Evolutionary conservation across 257 asterid genomes (phyloP).

Genomic region (Mentha longifolia): DNA sequence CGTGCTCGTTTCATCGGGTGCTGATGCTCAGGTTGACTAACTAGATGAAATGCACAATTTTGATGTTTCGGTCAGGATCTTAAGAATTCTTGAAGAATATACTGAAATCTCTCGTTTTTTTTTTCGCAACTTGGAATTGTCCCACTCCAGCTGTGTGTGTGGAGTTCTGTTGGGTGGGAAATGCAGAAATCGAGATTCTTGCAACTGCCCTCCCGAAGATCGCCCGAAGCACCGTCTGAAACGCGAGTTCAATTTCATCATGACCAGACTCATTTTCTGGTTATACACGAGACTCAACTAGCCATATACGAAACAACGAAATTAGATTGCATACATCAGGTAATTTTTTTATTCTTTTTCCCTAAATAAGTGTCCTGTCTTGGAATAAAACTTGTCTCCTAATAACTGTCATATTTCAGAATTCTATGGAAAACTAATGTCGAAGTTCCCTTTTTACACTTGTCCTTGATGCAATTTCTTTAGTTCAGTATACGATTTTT

Average conservation of each 20-base stretch:
- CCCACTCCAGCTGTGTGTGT: constrained; percentile 54
- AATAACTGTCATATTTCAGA: no score
- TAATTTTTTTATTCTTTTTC: constrained; percentile 7
- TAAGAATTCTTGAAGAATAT: not conserved
- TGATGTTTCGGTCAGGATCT: not conserved
- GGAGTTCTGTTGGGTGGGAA: constrained; percentile 68
- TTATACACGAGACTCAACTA: constrained; percentile 67
- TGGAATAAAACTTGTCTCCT: no score
- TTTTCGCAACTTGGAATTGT: not conserved
- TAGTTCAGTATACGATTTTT: no score
- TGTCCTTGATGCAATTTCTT: no score
- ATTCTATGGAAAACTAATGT: no score
- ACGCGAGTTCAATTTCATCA: constrained; percentile 67
- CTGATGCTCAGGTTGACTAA: constrained; percentile 70
- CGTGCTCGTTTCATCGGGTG: constrained; percentile 70
- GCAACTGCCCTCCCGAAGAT: constrained; percentile 60
- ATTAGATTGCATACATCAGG: constrained; percentile 58
- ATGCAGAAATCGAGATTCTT: constrained; percentile 52
- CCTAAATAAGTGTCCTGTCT: not conserved
- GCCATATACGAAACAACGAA: constrained; percentile 64
- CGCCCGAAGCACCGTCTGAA: constrained; percentile 53
- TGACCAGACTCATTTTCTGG: constrained; percentile 67
- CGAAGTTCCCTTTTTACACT: no score
- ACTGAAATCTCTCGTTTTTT: not conserved
- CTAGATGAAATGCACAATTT: not conserved